Evolutionary conservation across 1,284 basidiomycete genomes (phyloP).

Genomic region (Hemileccinum hortonii): DNA sequence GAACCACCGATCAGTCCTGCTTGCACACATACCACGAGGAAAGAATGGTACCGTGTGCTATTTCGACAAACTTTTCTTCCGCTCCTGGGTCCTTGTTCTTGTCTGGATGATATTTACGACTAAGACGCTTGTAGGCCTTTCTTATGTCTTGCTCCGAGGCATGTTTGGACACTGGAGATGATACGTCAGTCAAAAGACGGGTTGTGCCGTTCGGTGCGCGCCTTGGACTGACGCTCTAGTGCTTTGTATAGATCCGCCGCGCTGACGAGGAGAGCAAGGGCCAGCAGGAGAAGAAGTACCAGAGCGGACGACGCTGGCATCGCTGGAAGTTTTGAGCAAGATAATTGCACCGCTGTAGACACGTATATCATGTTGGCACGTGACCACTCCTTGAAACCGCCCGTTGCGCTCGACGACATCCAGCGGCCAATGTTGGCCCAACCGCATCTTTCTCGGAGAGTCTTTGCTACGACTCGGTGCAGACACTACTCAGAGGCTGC

Average conservation of each 20-base stretch:
- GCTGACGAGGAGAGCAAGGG: constrained; percentile 46
- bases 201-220: constrained; percentile 29
- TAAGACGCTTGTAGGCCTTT: constrained; percentile 88
- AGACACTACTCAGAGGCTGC: constrained; percentile 22
- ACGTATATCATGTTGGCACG: constrained; percentile 33
- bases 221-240: constrained; percentile 63
- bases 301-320: constrained; percentile 34
- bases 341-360: constrained; percentile 15
- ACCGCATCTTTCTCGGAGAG: constrained; percentile 6
- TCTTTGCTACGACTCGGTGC: background rate
- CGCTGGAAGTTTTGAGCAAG: background rate
- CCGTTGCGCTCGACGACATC: background rate
- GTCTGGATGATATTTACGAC: constrained; percentile 89
- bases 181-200: constrained; percentile 29
- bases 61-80: constrained; percentile 84
- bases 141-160: constrained; percentile 87
- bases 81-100: constrained; percentile 86
- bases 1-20: constrained; percentile 9
- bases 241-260: constrained; percentile 76
- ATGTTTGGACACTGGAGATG: constrained; percentile 62
- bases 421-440: constrained; percentile 21
- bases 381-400: constrained; percentile 11
- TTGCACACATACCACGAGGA: background rate
- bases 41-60: constrained; percentile 72
- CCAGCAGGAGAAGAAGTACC: constrained; percentile 42